Percentiles rank a stretch among this genome's conserved stretches.
These are phyloP conservation scores for Stentor coeruleus DNA, from an alignment of 73 alveolate genomes.

Conservation along the genomic window DNA sequence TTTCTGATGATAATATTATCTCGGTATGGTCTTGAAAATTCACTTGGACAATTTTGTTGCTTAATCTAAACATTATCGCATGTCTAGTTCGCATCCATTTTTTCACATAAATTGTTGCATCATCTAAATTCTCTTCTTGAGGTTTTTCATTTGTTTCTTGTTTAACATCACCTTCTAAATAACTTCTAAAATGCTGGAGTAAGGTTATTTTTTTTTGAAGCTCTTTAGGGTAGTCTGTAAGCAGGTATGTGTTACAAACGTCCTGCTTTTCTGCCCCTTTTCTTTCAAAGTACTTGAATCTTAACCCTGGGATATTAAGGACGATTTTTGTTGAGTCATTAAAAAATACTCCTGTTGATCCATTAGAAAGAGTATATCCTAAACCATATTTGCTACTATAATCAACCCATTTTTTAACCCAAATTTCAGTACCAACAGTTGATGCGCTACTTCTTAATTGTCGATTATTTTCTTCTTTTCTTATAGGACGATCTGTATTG, in stretches of 20 bases:
- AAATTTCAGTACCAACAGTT: not conserved
- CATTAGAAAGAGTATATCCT: slow-evolving; percentile 42
- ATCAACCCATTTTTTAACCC: slow-evolving; percentile 53
- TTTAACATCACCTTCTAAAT: slow-evolving; percentile 44
- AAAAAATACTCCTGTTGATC: slow-evolving; percentile 50
- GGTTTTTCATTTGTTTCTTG: slow-evolving; percentile 34
- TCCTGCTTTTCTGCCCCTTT: slow-evolving; percentile 56
- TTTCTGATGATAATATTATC: slow-evolving; percentile 58
- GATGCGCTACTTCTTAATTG: not conserved
- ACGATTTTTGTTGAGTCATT: slow-evolving; percentile 52
- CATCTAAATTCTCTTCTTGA: slow-evolving; percentile 28
- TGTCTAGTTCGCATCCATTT: slow-evolving; percentile 82
- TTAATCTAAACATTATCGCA: slow-evolving; percentile 86
- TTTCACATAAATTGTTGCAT: slow-evolving; percentile 54
- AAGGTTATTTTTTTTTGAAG: slow-evolving; percentile 48
- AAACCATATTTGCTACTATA: slow-evolving; percentile 55
- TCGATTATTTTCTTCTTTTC: slow-evolving; percentile 5
- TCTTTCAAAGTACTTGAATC: slow-evolving; percentile 42
- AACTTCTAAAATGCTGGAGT: slow-evolving; percentile 41
- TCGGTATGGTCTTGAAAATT: slow-evolving; percentile 91
- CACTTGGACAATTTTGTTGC: slow-evolving; percentile 86
- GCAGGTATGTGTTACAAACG: slow-evolving; percentile 24
- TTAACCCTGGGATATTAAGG: not conserved
- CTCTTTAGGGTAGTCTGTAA: slow-evolving; percentile 48
- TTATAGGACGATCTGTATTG: not conserved